Conservation (phyloP, 495 filamentous ascomycete genomes). For the Collariella sp. region DNA sequence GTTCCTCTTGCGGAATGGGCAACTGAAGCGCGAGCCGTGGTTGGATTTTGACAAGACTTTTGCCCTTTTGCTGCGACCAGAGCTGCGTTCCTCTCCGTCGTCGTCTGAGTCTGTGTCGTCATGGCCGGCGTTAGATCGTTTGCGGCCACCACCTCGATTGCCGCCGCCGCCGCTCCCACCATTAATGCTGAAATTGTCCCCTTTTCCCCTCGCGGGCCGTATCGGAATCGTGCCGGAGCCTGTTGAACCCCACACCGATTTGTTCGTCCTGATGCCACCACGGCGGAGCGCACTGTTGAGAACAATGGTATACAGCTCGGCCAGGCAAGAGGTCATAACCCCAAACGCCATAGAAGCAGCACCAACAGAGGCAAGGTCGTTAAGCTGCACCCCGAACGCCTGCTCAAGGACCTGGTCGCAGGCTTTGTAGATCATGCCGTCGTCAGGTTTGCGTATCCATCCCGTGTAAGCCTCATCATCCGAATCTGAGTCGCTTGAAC, state of each 20-base stretch:
- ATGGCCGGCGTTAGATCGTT: constrained; percentile 5
- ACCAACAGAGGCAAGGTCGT: constrained; percentile 17
- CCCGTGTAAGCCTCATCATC: not conserved
- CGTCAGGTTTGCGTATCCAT: not conserved
- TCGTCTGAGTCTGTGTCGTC: not conserved
- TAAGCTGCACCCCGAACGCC: constrained; percentile 19
- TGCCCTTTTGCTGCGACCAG: constrained; percentile 11
- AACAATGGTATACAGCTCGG: constrained; percentile 20
- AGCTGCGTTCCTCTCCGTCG: constrained; percentile 1
- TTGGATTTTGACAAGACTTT: constrained; percentile 3
- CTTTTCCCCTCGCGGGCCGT: not conserved
- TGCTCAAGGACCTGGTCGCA: constrained; percentile 19
- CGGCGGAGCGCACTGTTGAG: not conserved
- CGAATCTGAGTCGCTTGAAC: constrained; percentile 1
- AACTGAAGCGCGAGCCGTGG: constrained; percentile 15
- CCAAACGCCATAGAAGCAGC: constrained; percentile 12
- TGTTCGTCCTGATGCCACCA: not conserved
- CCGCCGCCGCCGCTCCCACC: not conserved
- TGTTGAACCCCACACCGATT: not conserved
- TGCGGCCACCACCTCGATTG: not conserved
- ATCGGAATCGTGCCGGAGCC: not conserved
- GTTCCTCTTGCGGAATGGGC: constrained; percentile 34
- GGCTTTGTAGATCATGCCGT: constrained; percentile 16
- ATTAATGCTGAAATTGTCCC: not conserved
- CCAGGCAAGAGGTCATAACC: constrained; percentile 20